phyloP scores from a whole-genome alignment of 2,329 filamentous ascomycete genomes.

The Niveomyces coronatus region DNA sequence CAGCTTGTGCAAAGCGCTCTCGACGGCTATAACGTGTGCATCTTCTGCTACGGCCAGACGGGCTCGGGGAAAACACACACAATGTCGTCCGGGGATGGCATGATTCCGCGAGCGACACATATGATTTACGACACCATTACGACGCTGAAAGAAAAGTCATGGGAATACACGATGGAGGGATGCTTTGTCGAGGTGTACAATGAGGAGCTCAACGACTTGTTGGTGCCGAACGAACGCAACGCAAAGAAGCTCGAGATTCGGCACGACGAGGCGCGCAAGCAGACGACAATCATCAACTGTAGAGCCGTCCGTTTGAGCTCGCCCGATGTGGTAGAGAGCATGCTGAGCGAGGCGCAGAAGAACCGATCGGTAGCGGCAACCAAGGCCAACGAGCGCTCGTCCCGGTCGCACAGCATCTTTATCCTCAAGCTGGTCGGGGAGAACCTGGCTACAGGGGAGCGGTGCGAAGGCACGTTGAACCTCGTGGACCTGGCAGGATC shows the following conservation, averaged over 20 bases:
- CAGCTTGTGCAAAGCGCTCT: slow-evolving; percentile 93
- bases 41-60: slow-evolving; percentile 95
- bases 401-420: slow-evolving; percentile 91
- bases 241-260: slow-evolving; percentile 77
- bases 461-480: slow-evolving; percentile 87
- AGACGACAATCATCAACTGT: slow-evolving; percentile 73
- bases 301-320: slow-evolving; percentile 69
- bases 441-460: slow-evolving; percentile 69
- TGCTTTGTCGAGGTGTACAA: slow-evolving; percentile 98
- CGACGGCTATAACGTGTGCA: slow-evolving; percentile 97
- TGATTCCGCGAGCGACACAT: slow-evolving; percentile 87
- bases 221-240: slow-evolving; percentile 48
- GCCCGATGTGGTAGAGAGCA: slow-evolving; percentile 66
- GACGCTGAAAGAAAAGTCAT: slow-evolving; percentile 78
- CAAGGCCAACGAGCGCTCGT: slow-evolving; percentile 93
- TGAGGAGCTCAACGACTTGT: slow-evolving; percentile 85
- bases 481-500: slow-evolving; percentile 92
- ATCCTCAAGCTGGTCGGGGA: slow-evolving; percentile 69
- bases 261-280: slow-evolving; percentile 72
- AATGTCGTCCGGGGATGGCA: slow-evolving; percentile 84
- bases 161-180: slow-evolving; percentile 89
- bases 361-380: slow-evolving; percentile 92
- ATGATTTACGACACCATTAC: slow-evolving; percentile 90
- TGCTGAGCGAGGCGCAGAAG: slow-evolving; percentile 68
- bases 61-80: slow-evolving; percentile 73